Conservation (phyloP, 2,329 filamentous ascomycete species). For the Penicillium paneum region DNA sequence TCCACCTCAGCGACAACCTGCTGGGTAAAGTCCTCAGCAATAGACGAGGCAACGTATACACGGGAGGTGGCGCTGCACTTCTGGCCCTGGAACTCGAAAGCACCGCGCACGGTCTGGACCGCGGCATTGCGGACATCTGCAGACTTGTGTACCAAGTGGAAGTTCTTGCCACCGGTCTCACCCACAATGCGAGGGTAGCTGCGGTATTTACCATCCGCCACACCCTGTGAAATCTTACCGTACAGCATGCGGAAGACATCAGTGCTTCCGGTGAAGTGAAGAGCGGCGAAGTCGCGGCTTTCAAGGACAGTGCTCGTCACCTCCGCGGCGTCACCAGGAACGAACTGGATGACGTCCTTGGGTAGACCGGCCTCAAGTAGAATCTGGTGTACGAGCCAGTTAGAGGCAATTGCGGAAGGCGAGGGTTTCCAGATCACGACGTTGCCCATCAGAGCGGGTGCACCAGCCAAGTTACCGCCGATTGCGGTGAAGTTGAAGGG, state of each 20-base stretch:
- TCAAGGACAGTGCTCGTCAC: conserved; percentile 74
- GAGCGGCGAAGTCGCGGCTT: conserved; percentile 78
- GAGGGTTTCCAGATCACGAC: conserved; percentile 98
- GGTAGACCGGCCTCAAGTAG: conserved; percentile 88
- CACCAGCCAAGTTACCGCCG: conserved; percentile 77
- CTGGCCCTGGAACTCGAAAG: conserved; percentile 88
- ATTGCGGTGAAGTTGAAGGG: conserved; percentile 99
- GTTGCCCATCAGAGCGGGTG: conserved; percentile 86
- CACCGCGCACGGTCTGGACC: conserved; percentile 77
- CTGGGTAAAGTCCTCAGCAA: conserved; percentile 69
- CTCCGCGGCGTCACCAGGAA: conserved; percentile 81
- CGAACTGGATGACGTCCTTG: conserved; percentile 85
- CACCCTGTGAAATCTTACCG: conserved; percentile 76
- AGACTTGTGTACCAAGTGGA: conserved; percentile 74
- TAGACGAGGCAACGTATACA: conserved; percentile 70
- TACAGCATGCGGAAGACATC: conserved; percentile 86
- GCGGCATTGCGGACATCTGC: conserved; percentile 77
- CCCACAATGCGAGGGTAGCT: conserved; percentile 86
- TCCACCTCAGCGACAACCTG: conserved; percentile 66
- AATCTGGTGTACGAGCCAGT: conserved; percentile 87
- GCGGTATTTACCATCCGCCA: conserved; percentile 76
- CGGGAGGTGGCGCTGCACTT: conserved; percentile 86
- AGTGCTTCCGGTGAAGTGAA: conserved; percentile 94
- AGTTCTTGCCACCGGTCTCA: conserved; percentile 93
- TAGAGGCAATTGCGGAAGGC: conserved; percentile 80